Evolutionary conservation across 345 rosid species (phyloP).

Genomic region (Eucalyptus fibrosa): DNA sequence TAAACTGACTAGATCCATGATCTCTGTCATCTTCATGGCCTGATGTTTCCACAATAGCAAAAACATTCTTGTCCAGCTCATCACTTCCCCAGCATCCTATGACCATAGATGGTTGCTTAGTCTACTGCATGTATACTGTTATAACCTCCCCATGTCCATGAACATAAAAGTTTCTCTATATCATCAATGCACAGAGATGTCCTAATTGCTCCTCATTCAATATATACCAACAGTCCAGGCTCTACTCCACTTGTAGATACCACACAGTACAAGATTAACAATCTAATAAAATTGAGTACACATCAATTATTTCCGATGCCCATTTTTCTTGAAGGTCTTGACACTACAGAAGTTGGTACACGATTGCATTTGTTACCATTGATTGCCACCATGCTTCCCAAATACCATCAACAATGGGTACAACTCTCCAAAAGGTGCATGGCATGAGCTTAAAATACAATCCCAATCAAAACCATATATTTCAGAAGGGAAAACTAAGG

Average conservation of each 20-base stretch:
- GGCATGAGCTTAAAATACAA: neutral
- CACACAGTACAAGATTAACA: neutral
- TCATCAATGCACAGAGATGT: neutral
- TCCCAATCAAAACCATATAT: neutral
- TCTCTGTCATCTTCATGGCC: neutral
- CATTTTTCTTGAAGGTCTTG: neutral
- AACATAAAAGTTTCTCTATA: neutral
- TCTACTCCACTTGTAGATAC: neutral
- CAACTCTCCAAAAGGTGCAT: neutral
- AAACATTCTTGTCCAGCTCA: neutral
- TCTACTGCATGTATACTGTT: neutral
- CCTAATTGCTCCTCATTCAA: neutral
- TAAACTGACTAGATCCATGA: neutral
- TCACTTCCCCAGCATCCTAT: neutral
- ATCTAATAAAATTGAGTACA: neutral
- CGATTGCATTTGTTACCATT: neutral
- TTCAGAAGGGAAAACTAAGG: neutral
- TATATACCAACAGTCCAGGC: neutral
- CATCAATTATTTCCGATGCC: neutral
- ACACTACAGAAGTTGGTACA: neutral
- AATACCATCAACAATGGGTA: neutral
- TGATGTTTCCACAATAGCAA: neutral
- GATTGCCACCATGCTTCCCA: neutral
- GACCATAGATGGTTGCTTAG: neutral
- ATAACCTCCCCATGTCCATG: neutral